Evolutionary conservation across 148 eudicot genomes (phyloP), one percentile per base, ranked within the genome.

Genomic region (Rhododendron ovatum): DNA sequence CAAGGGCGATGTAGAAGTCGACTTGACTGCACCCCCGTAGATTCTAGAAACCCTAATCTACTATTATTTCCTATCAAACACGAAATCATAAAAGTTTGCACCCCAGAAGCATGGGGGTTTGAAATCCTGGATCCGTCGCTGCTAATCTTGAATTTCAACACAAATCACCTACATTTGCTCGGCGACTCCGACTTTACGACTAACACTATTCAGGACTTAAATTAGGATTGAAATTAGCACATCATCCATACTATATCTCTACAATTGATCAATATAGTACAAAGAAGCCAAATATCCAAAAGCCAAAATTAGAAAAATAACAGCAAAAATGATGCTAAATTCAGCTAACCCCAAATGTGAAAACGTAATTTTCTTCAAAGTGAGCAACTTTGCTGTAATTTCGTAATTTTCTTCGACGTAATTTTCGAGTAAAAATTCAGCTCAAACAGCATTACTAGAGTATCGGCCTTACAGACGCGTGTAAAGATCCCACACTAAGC

Each of bases 361-460:
- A 82, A 48, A 74, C 43, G 30, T 59, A 83, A 59, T 76, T 17
- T 20, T 43, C 14, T 43, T 20, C 28, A 45, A 53, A n/a, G n/a
- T 24, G 17, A 24, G 48, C 43, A 30, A 82, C 76, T 73, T 12
- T 28, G 20, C 20, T 30, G 30, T 37, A 26, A 15, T 1, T 20
- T 59, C 20, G 30, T 37, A 26, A 15, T 5, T 20, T 59, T 5
- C 50, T 7, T 47, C 9, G 6, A 12, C 74, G 43, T 39, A 77
- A 20, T 83, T 77, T 48, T 7, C 48, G 75, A 18, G 87, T 4
- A 57, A 33, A 57, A 65, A 47, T 28, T 61, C 50, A 63, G 83
- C 86, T 65, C 67, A 87, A 78, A 83, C 76, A 87, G 78, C 86
- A 78, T 83, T 50, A 45, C 86, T 67, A 84, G 35, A 84, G 9